These are phyloP conservation scores for Begonia fuchsioides DNA, from an alignment of 306 rosid species.

Conservation along the genomic window DNA sequence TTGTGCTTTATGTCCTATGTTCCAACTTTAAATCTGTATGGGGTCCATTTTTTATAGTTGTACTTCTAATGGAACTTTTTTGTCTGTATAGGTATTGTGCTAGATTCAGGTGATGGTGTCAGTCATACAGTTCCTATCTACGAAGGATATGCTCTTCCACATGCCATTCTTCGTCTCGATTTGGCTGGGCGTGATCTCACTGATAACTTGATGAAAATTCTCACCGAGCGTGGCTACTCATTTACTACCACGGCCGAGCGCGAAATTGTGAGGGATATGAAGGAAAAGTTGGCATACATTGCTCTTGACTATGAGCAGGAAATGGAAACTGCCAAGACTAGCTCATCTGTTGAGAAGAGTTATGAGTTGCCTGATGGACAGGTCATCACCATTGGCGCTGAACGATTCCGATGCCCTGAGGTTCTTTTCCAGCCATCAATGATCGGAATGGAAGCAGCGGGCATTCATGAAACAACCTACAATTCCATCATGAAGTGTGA, in stretches of 20 bases:
- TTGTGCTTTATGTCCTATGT: no score
- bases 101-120: constrained; percentile 95
- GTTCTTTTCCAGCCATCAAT: constrained; percentile 91
- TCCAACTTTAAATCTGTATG: no score
- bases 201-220: constrained; percentile 85
- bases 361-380: constrained; percentile 93
- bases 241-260: constrained; percentile 98
- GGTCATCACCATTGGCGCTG: constrained; percentile 89
- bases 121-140: constrained; percentile 92
- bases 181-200: constrained; percentile 97
- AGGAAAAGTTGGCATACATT: constrained; percentile 83
- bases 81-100: constrained; percentile 16
- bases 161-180: constrained; percentile 97
- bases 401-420: constrained; percentile 98
- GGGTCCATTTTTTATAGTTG: no score
- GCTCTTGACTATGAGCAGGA: constrained; percentile 93
- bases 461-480: constrained; percentile 96
- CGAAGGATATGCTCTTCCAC: constrained; percentile 97
- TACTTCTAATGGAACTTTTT: no score
- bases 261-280: constrained; percentile 95
- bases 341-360: constrained; percentile 96
- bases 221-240: constrained; percentile 91
- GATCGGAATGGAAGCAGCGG: constrained; percentile 97
- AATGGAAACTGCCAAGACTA: constrained; percentile 69
- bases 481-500: constrained; percentile 98